These are phyloP conservation scores for Taiwanofungus camphoratus DNA, from an alignment of 1,284 basidiomycete genomes.

Conservation along the genomic window DNA sequence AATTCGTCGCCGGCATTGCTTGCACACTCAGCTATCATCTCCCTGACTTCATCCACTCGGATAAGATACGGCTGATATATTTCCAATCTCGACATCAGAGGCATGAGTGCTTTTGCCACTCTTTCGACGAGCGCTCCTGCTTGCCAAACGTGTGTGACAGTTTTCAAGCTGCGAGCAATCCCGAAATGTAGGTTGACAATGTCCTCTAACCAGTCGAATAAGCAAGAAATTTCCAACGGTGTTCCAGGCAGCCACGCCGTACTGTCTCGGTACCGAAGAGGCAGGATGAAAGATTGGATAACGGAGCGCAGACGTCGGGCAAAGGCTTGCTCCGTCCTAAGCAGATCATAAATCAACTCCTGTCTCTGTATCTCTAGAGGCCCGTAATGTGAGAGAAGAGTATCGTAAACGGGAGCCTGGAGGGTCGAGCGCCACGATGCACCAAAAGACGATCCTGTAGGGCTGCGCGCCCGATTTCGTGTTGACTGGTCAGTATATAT, in stretches of 20 bases:
- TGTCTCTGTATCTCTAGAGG: conserved; percentile 54
- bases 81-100: conserved; percentile 63
- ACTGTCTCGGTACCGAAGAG: conserved; percentile 65
- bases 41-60: conserved; percentile 57
- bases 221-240: conserved; percentile 56
- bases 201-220: conserved; percentile 84
- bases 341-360: conserved; percentile 64
- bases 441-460: background rate
- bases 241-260: conserved; percentile 75
- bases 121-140: conserved; percentile 32
- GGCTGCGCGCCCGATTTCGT: background rate
- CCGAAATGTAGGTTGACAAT: conserved; percentile 72
- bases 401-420: conserved; percentile 19
- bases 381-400: conserved; percentile 31
- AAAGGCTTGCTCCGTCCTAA: conserved; percentile 64
- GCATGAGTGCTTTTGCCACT: conserved; percentile 53
- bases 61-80: conserved; percentile 84
- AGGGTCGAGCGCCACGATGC: conserved; percentile 25
- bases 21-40: conserved; percentile 32
- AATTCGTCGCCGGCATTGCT: conserved; percentile 43
- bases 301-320: conserved; percentile 60
- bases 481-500: conserved; percentile 18
- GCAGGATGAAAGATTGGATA: conserved; percentile 65
- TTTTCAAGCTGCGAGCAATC: conserved; percentile 48
- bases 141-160: conserved; percentile 21